A percentile compares a stretch with the other conserved stretches of the same genome.
Evolutionary conservation across 1,284 basidiomycete species (phyloP).

Genomic region (Athelia sp.): DNA sequence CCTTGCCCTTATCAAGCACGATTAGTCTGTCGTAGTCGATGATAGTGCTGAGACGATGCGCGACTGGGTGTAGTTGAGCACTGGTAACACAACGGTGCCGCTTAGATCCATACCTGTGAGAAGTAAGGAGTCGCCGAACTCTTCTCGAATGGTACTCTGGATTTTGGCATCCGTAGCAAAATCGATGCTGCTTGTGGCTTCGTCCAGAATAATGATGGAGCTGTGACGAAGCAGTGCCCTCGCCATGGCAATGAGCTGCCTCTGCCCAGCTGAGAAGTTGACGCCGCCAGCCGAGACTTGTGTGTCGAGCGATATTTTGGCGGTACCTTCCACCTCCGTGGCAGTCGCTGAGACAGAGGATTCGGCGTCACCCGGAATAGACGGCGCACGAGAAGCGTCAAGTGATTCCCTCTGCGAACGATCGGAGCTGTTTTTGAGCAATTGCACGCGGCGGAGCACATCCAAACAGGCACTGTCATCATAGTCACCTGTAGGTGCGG

Average conservation of each 20-base stretch:
- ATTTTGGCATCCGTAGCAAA: slow-evolving; percentile 61
- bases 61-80: slow-evolving; percentile 23
- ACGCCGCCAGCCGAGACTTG: slow-evolving; percentile 72
- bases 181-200: slow-evolving; percentile 60
- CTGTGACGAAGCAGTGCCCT: slow-evolving; percentile 61
- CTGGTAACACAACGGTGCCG: background rate
- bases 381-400: slow-evolving; percentile 13
- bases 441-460: slow-evolving; percentile 59
- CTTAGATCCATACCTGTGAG: slow-evolving; percentile 33
- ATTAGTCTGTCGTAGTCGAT: slow-evolving; percentile 65
- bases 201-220: slow-evolving; percentile 67
- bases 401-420: slow-evolving; percentile 44
- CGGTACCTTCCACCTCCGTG: slow-evolving; percentile 30
- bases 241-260: slow-evolving; percentile 66
- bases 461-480: slow-evolving; percentile 75
- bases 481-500: slow-evolving; percentile 55
- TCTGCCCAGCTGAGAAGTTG: slow-evolving; percentile 71
- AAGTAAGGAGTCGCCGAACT: slow-evolving; percentile 48
- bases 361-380: background rate
- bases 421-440: slow-evolving; percentile 45
- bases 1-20: slow-evolving; percentile 61
- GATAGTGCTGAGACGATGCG: slow-evolving; percentile 51
- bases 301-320: slow-evolving; percentile 60
- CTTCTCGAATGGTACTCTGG: slow-evolving; percentile 61
- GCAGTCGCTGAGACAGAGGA: background rate